Conservation (phyloP, 805 yeast genomes). For the Candida adriatica region DNA sequence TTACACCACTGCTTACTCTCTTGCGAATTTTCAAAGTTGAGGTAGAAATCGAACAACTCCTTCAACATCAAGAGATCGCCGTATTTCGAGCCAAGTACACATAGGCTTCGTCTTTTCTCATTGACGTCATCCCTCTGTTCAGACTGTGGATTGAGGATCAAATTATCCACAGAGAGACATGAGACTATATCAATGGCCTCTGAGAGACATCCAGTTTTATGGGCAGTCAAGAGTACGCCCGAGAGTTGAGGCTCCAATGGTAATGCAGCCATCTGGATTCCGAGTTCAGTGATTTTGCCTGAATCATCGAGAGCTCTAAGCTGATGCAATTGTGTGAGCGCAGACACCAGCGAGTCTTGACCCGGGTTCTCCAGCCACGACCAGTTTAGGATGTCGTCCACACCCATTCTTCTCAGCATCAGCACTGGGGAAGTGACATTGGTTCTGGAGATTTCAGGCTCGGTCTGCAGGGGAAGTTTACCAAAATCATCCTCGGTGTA, state of each 20-base stretch:
- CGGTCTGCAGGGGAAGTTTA: slow-evolving; percentile 69
- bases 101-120: slow-evolving; percentile 59
- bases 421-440: slow-evolving; percentile 81
- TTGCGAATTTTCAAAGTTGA: slow-evolving; percentile 33
- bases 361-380: slow-evolving; percentile 93
- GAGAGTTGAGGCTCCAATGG: slow-evolving; percentile 93
- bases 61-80: slow-evolving; percentile 85
- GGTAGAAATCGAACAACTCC: slow-evolving; percentile 60
- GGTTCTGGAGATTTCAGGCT: slow-evolving; percentile 85
- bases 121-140: slow-evolving; percentile 82
- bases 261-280: slow-evolving; percentile 79
- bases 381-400: slow-evolving; percentile 80
- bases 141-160: slow-evolving; percentile 70
- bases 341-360: slow-evolving; percentile 63
- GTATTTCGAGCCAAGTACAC: slow-evolving; percentile 61
- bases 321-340: slow-evolving; percentile 70
- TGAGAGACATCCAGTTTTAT: slow-evolving; percentile 41
- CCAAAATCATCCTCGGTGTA: slow-evolving; percentile 68
- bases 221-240: slow-evolving; percentile 72
- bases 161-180: slow-evolving; percentile 87
- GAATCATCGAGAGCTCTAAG: slow-evolving; percentile 70
- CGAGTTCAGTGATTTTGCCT: slow-evolving; percentile 74
- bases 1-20: slow-evolving; percentile 82
- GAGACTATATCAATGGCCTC: slow-evolving; percentile 85
- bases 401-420: slow-evolving; percentile 76